phyloP scores from a whole-genome alignment of 2,329 filamentous ascomycete genomes.

The Colletotrichum sp. region DNA sequence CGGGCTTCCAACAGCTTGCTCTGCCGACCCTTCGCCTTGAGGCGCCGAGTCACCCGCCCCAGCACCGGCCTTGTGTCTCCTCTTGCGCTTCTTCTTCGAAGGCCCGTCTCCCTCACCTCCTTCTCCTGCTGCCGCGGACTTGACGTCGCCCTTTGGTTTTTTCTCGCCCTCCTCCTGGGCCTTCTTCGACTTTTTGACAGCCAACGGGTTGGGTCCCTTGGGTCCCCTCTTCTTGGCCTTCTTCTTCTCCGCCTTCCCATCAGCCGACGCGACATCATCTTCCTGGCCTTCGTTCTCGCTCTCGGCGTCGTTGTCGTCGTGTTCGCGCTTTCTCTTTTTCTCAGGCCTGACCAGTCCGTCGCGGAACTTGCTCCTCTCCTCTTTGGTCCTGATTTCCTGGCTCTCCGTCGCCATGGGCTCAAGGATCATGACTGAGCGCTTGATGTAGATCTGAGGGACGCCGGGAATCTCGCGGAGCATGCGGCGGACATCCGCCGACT shows the following conservation, averaged over 20 bases:
- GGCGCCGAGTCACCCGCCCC: slow-evolving; percentile 30
- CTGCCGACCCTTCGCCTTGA: slow-evolving; percentile 19
- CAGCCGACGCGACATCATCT: slow-evolving; percentile 2
- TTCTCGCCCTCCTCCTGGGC: slow-evolving; percentile 17
- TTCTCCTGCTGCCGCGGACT: slow-evolving; percentile 26
- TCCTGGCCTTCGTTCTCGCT: slow-evolving; percentile 30
- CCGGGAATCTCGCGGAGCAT: slow-evolving; percentile 71
- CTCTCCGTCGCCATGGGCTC: slow-evolving; percentile 77
- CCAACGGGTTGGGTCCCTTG: slow-evolving; percentile 75
- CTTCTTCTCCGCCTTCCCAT: slow-evolving; percentile 38
- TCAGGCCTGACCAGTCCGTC: slow-evolving; percentile 65
- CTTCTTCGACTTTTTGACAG: slow-evolving; percentile 73
- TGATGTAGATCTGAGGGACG: slow-evolving; percentile 80
- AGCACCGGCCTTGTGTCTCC: slow-evolving; percentile 36
- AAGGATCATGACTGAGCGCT: slow-evolving; percentile 73
- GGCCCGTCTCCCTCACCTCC: slow-evolving; percentile 21
- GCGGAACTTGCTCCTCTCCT: slow-evolving; percentile 78
- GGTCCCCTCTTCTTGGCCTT: slow-evolving; percentile 65
- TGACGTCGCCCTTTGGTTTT: slow-evolving; percentile 26
- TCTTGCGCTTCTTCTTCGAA: slow-evolving; percentile 41
- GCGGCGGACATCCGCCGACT: slow-evolving; percentile 68
- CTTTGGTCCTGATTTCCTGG: slow-evolving; percentile 65
- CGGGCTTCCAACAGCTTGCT: slow-evolving; percentile 10
- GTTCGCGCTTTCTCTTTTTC: slow-evolving; percentile 58
- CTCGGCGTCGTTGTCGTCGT: slow-evolving; percentile 41